phyloP scores from a whole-genome alignment of 768 basidiomycete genomes.

The Dentipellis sp. region DNA sequence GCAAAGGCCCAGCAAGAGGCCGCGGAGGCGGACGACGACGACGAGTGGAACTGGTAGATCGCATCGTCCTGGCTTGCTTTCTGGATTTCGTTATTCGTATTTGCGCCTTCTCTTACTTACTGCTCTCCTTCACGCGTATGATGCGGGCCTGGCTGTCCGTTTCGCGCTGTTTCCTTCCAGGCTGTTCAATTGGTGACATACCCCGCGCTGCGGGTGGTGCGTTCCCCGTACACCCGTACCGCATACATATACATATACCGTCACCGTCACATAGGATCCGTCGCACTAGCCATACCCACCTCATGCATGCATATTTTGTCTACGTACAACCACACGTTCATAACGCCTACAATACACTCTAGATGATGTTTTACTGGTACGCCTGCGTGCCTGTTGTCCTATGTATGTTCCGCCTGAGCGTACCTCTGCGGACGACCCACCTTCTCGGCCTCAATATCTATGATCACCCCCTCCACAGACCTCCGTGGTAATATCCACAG shows the following conservation, averaged over 20 bases:
- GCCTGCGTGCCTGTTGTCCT: too few species aligned
- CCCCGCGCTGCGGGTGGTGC: not conserved
- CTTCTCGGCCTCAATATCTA: too few species aligned
- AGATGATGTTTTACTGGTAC: too few species aligned
- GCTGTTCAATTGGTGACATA: not conserved
- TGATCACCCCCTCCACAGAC: too few species aligned
- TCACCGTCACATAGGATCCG: not conserved
- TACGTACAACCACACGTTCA: not conserved
- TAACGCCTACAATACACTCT: not conserved
- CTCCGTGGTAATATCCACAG: too few species aligned
- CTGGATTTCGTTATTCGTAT: not conserved
- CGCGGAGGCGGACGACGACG: constrained; percentile 8
- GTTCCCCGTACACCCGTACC: not conserved
- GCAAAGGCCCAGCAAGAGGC: not conserved
- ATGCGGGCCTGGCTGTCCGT: not conserved
- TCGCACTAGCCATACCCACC: not conserved
- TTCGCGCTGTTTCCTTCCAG: not conserved
- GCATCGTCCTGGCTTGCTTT: not conserved
- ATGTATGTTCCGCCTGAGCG: too few species aligned
- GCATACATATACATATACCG: not conserved
- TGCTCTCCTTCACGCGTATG: not conserved
- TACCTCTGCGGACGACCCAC: too few species aligned
- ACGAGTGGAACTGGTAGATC: constrained; percentile 16
- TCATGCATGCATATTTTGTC: not conserved
- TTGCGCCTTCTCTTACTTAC: not conserved